phyloP scores from a whole-genome alignment of 78 protist species.

The Dictyostelium intermedium region DNA sequence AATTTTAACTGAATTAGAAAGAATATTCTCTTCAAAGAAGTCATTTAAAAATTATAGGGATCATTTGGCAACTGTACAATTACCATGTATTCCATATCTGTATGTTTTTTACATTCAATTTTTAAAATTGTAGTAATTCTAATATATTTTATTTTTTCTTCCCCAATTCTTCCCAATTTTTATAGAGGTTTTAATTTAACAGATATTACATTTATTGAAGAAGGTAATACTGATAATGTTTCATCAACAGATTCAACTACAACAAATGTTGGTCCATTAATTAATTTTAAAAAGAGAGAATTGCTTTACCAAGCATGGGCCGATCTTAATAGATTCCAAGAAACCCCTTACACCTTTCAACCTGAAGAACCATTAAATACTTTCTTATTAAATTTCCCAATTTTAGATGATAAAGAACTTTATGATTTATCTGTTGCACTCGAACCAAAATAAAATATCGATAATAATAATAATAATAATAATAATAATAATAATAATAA shows the following conservation, averaged over 20 bases:
- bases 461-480: too few species aligned
- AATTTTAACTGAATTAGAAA: constrained; percentile 47
- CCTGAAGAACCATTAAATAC: constrained; percentile 59
- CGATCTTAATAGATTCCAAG: constrained; percentile 45
- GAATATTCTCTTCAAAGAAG: constrained; percentile 66
- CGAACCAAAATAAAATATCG: constrained; percentile 49
- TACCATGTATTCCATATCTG: constrained; percentile 74
- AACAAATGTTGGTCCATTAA: constrained; percentile 18
- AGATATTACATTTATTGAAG: constrained; percentile 83
- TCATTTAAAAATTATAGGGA: constrained; percentile 79
- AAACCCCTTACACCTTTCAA: constrained; percentile 32
- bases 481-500: too few species aligned
- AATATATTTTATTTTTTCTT: too few species aligned
- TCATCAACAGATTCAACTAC: not conserved
- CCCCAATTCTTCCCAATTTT: too few species aligned
- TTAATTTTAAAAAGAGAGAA: constrained; percentile 79
- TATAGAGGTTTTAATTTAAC: constrained; percentile 67
- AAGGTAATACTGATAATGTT: constrained; percentile 55
- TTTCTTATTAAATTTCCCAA: constrained; percentile 62
- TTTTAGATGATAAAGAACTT: constrained; percentile 46
- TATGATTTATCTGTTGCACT: constrained; percentile 52
- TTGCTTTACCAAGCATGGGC: constrained; percentile 72
- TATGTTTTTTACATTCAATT: not conserved
- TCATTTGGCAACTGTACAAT: not conserved
- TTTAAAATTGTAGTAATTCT: too few species aligned